Conservation (phyloP, 2,329 filamentous ascomycete species). For the Scedosporium aurantiacum region DNA sequence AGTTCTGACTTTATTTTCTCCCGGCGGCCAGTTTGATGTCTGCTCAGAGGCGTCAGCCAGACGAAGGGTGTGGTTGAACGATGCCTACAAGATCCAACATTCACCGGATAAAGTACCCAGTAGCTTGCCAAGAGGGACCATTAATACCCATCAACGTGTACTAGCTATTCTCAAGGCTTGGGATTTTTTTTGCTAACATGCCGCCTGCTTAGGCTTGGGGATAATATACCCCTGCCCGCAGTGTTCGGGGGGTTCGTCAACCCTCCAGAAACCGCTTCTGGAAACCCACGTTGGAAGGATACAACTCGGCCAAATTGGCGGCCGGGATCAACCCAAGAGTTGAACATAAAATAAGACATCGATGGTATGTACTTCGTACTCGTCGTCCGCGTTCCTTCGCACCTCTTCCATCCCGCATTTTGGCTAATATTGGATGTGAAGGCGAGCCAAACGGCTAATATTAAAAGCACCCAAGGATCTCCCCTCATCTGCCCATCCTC, state of each 20-base stretch:
- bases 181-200: neutral
- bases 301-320: neutral
- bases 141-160: too few relatives aligned
- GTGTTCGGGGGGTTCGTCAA: neutral
- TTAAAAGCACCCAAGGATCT: neutral
- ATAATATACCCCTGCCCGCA: neutral
- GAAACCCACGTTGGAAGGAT: neutral
- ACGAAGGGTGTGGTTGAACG: too few relatives aligned
- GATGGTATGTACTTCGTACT: too few relatives aligned
- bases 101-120: too few relatives aligned
- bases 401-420: slow-evolving; percentile 8
- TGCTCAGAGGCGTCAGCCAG: too few relatives aligned
- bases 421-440: slow-evolving; percentile 8
- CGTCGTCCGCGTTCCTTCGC: too few relatives aligned
- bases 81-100: too few relatives aligned
- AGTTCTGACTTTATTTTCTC: too few relatives aligned
- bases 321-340: neutral
- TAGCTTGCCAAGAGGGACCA: too few relatives aligned
- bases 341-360: neutral
- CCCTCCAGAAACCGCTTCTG: neutral
- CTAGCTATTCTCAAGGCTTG: neutral
- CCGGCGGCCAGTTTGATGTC: too few relatives aligned
- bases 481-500: neutral
- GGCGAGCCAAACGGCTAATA: neutral
- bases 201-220: neutral